Evolutionary conservation across 257 asterid species (phyloP).

Genomic region (Fraxinus americana): DNA sequence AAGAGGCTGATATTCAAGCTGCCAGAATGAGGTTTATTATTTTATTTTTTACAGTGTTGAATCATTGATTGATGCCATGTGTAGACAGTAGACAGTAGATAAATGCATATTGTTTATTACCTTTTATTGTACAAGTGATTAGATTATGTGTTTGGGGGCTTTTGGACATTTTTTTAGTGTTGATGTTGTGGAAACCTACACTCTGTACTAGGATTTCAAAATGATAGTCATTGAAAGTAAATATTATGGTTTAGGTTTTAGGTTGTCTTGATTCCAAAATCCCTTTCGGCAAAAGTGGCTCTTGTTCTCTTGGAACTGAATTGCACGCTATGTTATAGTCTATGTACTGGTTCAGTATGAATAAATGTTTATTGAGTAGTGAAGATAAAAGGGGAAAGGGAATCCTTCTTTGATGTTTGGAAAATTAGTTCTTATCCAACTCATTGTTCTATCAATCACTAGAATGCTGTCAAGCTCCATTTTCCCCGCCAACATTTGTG

Average conservation of each 20-base stretch:
- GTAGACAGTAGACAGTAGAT: background rate
- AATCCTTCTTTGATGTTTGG: background rate
- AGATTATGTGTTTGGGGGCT: background rate
- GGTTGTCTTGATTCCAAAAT: background rate
- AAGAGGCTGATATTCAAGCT: constrained; percentile 95
- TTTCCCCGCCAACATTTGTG: background rate
- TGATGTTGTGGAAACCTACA: background rate
- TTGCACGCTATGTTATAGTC: background rate
- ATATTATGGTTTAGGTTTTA: background rate
- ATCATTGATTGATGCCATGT: background rate
- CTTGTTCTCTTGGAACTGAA: background rate
- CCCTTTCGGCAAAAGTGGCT: background rate
- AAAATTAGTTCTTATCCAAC: background rate
- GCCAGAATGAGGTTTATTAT: constrained; percentile 71
- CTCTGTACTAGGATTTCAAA: background rate
- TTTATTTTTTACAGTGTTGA: background rate
- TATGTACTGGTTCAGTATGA: background rate
- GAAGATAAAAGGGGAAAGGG: background rate
- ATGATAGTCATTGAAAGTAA: too few relatives aligned
- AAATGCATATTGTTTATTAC: background rate
- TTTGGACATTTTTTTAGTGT: background rate
- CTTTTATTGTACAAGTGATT: background rate
- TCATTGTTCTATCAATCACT: background rate
- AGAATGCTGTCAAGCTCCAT: background rate
- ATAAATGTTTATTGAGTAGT: background rate